Percentiles rank a stretch among this genome's conserved stretches.
Evolutionary conservation across 2,329 filamentous ascomycete species (phyloP).

Genomic region (Colletotrichum sidae): DNA sequence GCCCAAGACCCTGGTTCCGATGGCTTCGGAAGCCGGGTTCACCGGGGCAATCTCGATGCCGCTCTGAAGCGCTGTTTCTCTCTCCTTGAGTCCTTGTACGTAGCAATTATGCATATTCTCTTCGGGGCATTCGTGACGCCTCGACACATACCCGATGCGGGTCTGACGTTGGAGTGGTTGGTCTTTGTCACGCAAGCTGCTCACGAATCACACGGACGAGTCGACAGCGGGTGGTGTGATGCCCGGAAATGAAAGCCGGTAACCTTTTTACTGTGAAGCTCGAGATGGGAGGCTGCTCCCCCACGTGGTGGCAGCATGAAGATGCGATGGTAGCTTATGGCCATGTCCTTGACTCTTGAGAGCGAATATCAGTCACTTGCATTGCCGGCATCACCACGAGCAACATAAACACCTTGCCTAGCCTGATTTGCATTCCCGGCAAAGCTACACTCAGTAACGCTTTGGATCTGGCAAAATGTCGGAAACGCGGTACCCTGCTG

Average conservation of each 20-base stretch:
- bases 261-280: no score
- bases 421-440: neutral
- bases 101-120: neutral
- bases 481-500: conserved; percentile 41
- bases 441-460: neutral
- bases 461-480: conserved; percentile 1
- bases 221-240: no score
- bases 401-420: no score
- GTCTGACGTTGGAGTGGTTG: conserved; percentile 25
- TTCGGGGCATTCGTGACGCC: neutral
- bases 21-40: conserved; percentile 20
- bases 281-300: no score
- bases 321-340: no score
- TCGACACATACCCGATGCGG: conserved; percentile 15
- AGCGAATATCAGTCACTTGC: no score
- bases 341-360: no score
- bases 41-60: neutral
- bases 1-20: conserved; percentile 17
- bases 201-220: conserved; percentile 12
- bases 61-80: conserved; percentile 1
- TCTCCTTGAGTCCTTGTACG: conserved; percentile 14
- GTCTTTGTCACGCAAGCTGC: conserved; percentile 13
- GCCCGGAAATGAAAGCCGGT: neutral
- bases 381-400: no score
- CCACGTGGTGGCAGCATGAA: neutral